Evolutionary conservation across 2,329 filamentous ascomycete species (phyloP).

Genomic region (Sclerotinia minor): DNA sequence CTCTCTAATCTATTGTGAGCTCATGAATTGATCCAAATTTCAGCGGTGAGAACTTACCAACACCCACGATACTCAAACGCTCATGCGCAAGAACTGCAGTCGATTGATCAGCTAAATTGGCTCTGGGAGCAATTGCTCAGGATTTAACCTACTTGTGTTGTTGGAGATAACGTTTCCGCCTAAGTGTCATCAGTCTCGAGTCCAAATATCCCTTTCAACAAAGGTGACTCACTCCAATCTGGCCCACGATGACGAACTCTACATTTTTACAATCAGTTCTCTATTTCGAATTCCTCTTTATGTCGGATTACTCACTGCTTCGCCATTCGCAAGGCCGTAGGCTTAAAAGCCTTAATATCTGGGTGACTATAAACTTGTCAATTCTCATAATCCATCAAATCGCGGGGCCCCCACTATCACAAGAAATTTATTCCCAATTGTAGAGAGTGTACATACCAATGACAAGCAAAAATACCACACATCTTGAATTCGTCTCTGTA

Average conservation of each 20-base stretch:
- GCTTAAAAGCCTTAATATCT: slow-evolving; percentile 95
- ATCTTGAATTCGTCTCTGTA: slow-evolving; percentile 26
- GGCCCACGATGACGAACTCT: slow-evolving; percentile 77
- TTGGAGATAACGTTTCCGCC: slow-evolving; percentile 80
- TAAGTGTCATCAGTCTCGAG: slow-evolving; percentile 21
- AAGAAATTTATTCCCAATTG: slow-evolving; percentile 6
- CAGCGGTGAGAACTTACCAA: slow-evolving; percentile 47
- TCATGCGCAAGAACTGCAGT: slow-evolving; percentile 87
- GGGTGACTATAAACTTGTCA: slow-evolving; percentile 53
- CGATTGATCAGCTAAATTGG: slow-evolving; percentile 33
- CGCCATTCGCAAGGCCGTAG: slow-evolving; percentile 85
- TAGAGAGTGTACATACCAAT: slow-evolving; percentile 45
- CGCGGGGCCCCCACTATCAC: slow-evolving; percentile 27
- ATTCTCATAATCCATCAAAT: slow-evolving; percentile 49
- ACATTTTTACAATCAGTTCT: slow-evolving; percentile 14
- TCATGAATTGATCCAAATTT: background rate
- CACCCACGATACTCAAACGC: slow-evolving; percentile 91
- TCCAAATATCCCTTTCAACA: background rate
- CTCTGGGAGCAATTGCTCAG: background rate
- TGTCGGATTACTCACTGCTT: slow-evolving; percentile 69
- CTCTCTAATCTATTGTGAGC: slow-evolving; percentile 53
- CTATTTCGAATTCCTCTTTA: background rate
- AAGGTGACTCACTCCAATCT: slow-evolving; percentile 71
- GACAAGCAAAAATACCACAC: slow-evolving; percentile 75
- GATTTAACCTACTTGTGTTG: slow-evolving; percentile 72